These are phyloP conservation scores for Oenanthe sinensis DNA, from an alignment of 129 eudicot species.

Conservation along the genomic window DNA sequence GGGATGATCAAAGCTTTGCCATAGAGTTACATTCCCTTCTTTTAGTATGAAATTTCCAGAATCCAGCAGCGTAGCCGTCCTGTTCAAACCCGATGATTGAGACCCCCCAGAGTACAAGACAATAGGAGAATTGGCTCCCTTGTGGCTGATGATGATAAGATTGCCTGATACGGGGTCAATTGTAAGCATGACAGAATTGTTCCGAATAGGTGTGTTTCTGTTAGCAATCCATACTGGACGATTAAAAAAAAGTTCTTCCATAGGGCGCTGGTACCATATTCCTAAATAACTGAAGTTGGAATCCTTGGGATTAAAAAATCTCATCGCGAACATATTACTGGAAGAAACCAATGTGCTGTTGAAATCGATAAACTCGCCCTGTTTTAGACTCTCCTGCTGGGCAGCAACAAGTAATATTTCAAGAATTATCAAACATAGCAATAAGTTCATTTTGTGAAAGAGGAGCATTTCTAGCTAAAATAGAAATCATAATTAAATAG, in stretches of 20 bases:
- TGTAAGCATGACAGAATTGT: slow-evolving; percentile 21
- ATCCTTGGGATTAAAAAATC: slow-evolving; percentile 12
- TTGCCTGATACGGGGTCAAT: slow-evolving; percentile 17
- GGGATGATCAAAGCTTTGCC: too few relatives aligned
- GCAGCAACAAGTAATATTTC: not conserved
- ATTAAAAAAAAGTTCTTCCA: not conserved
- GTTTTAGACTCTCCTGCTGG: slow-evolving; percentile 10
- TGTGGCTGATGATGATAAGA: not conserved
- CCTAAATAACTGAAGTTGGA: slow-evolving; percentile 18
- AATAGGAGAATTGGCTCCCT: slow-evolving; percentile 9
- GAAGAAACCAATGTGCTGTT: slow-evolving; percentile 11
- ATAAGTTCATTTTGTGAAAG: too few relatives aligned
- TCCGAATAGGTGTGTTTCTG: slow-evolving; percentile 22
- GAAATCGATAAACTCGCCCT: slow-evolving; percentile 15
- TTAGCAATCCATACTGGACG: slow-evolving; percentile 37
- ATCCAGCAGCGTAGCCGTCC: not conserved
- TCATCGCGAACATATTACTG: slow-evolving; percentile 17
- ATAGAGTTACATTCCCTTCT: too few relatives aligned
- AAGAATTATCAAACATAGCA: not conserved
- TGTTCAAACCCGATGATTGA: not conserved
- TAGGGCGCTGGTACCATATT: slow-evolving; percentile 26
- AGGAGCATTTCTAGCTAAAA: too few relatives aligned
- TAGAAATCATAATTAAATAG: too few relatives aligned
- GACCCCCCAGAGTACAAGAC: not conserved
- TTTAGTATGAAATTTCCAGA: too few relatives aligned